Evolutionary conservation across 805 yeast genomes (phyloP), one percentile per base, ranked within the genome.

Genomic region (Lachancea mirantina): DNA sequence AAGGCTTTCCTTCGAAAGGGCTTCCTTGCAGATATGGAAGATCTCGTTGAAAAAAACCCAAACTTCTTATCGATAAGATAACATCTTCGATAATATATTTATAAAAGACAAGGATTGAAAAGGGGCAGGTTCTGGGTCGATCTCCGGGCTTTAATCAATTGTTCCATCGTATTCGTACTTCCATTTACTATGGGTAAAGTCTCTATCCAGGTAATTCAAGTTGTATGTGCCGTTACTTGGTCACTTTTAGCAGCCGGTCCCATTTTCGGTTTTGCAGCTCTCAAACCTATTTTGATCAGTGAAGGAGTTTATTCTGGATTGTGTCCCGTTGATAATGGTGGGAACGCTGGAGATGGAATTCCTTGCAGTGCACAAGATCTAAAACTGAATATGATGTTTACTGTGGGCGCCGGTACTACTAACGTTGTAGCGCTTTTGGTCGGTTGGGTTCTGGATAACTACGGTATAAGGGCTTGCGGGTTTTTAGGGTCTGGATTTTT

Each of bases 201-300:
- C 6, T 34, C 36, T 18, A 23, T 35, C 5, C 31, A 27, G 18
- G 9, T 7, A 36, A 24, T 67, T 2, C 94, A 85, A 53, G 70
- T 83, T 8, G 29, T 51, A 2, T 83, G 95, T 58, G 88, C 96
- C 18, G 72, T 84, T 11, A 35, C 67, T 0, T 88, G 95, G 95
- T 89, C 96, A 61, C 61, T 88, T 9, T 65, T 84, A 23, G 85
- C 95, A 1, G 96, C 95, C 0, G 97, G 96, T 5, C 85, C 94
- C 1, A 78, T 88, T 9, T 88, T 88, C 66, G 97, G 97, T 4
- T 88, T 88, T 63, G 96, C 96, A 15, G 96, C 97, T 3, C 63
- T 88, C 34, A 89, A 89, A 52, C 94, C 94, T 5, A 74, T 88
- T 8, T 61, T 89, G 26, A 70, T 85, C 13, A 55, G 66, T 7